Base-by-base conservation (phyloP, 1,284 basidiomycete genomes). In the Pterulicium gracile region DNA sequence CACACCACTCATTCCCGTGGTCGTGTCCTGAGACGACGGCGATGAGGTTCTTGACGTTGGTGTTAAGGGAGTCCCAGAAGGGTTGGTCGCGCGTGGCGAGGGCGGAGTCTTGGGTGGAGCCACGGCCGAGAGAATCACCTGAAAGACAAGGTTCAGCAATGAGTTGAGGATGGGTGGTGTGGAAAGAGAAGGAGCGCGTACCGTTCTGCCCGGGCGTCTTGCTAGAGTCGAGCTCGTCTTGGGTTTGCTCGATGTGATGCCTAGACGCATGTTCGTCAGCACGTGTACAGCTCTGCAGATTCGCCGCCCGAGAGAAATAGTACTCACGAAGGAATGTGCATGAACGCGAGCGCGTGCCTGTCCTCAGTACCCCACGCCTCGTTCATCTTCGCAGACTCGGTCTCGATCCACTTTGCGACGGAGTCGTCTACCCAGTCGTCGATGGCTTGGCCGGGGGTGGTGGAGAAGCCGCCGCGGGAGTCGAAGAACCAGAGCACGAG, bases 1-100 rank as follows among this genome's bases (percentile, higher is more conserved):
- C 69, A 51, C 81, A 84, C 81, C 81, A 85, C 58, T 84, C 81
- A 48, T 83, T 71, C 1, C 81, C 81, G 51, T 84, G 81, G 56
- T 81, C 79, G 48, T 84, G 81, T 36, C 81, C 80, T 2, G 79
- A 82, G 17, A 84, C 66, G 23, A 83, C 70, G 0, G 71, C 81
- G 42, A 74, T 73, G 4, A 84, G 56, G 52, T 84, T 82, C 58
- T 74, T 71, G 49, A 84, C 67, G 46, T 79, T 63, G n/a, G 57
- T 55, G 45, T 72, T 79, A 41, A 83, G 57, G 0, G 81, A 61
- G 34, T 73, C 61, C 79, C 79, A 84, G 62, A 81, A 85, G 0
- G 71, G 62, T 19, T 62, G 52, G 52, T 84, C 81, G 41, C 69
- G 71, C 1, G 68, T 71, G 3, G 48, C 47, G 14, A 61, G 59